Evolutionary conservation across 2,329 filamentous ascomycete species (phyloP), one percentile per base, ranked within the genome.

Genomic region (Hymenoscyphus salicellus): DNA sequence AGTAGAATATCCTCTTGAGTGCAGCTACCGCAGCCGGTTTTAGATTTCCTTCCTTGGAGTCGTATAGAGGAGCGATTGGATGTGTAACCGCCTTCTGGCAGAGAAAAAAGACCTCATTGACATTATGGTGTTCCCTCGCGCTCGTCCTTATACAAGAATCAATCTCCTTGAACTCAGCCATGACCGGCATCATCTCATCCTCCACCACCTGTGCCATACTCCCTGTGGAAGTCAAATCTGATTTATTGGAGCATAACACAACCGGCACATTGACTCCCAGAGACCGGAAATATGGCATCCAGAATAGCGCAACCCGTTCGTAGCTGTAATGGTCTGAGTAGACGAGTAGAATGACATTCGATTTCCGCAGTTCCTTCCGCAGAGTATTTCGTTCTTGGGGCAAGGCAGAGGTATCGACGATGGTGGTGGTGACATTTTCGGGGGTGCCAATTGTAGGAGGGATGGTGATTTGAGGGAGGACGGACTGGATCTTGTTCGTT

Each of bases 271-370:
- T 99, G 75, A 99, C 95, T n/a, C 95, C 95, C 46, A 99, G 85
- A 3, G 93, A 97, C 66, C 95, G 90, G 75, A 99, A 98, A 78
- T 97, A 96, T 11, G 95, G 95, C 86, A 99, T 90, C 95, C 95
- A 99, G 78, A 98, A 99, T 56, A 99, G 83, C 3, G 94, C 95
- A 3, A 99, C 93, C 43, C 95, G 85, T 77, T 99, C 95, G 80
- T 98, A 99, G 83, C 93, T 98, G 81, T 99, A 99, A 79, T 98
- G 94, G 77, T 99, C 95, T 70, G 93, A 93, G 78, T 99, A 99
- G 62, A 99, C 93, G 55, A 99, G 86, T 20, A 98, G 84, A 69
- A 99, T 98, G 70, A 97, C 94, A 76, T 97, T 99, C 74, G 90
- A 95, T 78, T 97, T 97, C 69, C 95, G 89, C 67, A 99, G 93